Evolutionary conservation across 257 asterid genomes (phyloP).

Genomic region (Solanum medicagineum): DNA sequence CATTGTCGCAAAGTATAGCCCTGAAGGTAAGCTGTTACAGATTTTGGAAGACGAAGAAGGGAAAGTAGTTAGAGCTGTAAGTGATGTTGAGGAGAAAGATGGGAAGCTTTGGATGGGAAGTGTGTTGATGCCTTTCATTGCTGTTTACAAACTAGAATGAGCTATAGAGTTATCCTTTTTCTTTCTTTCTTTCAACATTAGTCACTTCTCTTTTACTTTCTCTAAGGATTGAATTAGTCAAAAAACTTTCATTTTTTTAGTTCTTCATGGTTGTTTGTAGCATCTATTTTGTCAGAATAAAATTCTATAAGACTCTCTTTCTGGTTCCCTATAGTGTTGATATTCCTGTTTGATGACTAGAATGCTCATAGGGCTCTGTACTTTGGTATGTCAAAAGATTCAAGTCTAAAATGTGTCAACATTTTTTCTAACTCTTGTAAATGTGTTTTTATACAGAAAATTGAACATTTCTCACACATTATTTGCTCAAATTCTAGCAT

Average conservation of each 20-base stretch:
- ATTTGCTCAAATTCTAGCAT: not conserved
- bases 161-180: not conserved
- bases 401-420: not conserved
- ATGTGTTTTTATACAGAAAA: not conserved
- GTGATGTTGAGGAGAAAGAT: slow-evolving; percentile 84
- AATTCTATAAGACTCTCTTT: not conserved
- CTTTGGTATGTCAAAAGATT: not conserved
- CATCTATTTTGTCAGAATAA: not conserved
- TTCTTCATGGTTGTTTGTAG: not conserved
- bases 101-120: slow-evolving; percentile 96
- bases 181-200: not conserved
- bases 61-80: slow-evolving; percentile 67
- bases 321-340: not conserved
- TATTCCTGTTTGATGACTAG: not conserved
- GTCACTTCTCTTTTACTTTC: not conserved
- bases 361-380: not conserved
- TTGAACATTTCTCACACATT: not conserved
- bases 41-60: slow-evolving; percentile 75
- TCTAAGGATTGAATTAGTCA: not conserved
- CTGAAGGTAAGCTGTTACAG: slow-evolving; percentile 59
- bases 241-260: not conserved
- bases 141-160: slow-evolving; percentile 47
- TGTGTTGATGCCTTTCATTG: slow-evolving; percentile 73
- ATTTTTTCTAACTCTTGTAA: not conserved
- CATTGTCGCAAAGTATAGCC: slow-evolving; percentile 48